Conservation (phyloP, 371 early-diverging fungal species). For the Syncephalastrum sp. region DNA sequence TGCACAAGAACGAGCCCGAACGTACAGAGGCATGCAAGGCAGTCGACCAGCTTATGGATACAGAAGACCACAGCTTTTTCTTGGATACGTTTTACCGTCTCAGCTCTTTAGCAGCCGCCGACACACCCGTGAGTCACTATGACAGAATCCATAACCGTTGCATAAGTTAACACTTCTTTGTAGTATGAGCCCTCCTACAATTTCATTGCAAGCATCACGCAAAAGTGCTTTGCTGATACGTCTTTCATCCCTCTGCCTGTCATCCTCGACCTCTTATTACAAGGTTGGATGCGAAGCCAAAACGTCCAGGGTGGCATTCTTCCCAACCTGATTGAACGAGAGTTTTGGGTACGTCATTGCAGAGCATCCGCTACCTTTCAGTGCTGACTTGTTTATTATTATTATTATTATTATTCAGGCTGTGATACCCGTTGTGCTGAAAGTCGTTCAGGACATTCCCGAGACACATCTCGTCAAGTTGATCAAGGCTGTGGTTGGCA, state of each 20-base stretch:
- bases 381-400: not conserved
- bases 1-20: not conserved
- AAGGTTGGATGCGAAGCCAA: conserved; percentile 47
- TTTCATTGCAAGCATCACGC: conserved; percentile 38
- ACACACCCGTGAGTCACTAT: too few relatives aligned
- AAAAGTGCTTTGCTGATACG: conserved; percentile 22
- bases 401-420: too few relatives aligned
- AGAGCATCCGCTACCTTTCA: not conserved
- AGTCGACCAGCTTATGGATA: too few relatives aligned
- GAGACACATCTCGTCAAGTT: conserved; percentile 53
- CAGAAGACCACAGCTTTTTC: too few relatives aligned
- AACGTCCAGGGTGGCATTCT: conserved; percentile 52
- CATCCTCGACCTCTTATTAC: conserved; percentile 49
- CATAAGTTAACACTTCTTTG: not conserved
- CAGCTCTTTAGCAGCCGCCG: too few relatives aligned
- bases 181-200: conserved; percentile 50
- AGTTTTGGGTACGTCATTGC: conserved; percentile 43
- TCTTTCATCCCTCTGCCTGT: conserved; percentile 56
- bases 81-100: too few relatives aligned
- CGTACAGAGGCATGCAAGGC: too few relatives aligned
- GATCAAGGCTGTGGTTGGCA: conserved; percentile 29
- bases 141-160: not conserved
- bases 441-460: conserved; percentile 57
- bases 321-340: conserved; percentile 46
- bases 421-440: conserved; percentile 48